A percentile compares a stretch with the other conserved stretches of the same genome.
phyloP scores from a whole-genome alignment of 768 basidiomycete species.

The Gautieria morchelliformis region DNA sequence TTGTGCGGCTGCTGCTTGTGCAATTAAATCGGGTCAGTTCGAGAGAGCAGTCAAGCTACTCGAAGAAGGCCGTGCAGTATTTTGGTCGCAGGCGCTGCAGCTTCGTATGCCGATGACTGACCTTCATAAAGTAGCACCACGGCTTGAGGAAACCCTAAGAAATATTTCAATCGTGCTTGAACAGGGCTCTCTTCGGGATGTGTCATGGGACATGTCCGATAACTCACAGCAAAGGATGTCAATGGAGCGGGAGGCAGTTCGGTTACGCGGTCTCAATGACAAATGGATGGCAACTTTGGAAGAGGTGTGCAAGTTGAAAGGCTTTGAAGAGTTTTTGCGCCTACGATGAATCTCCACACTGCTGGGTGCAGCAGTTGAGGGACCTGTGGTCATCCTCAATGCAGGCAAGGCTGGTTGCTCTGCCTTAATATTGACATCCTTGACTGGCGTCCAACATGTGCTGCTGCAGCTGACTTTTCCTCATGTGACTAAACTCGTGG shows the following conservation, averaged over 20 bases:
- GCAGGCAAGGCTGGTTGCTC: conserved; percentile 8
- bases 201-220: background rate
- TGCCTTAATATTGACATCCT: conserved; percentile 12
- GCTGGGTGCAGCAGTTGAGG: too few species aligned
- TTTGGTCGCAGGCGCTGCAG: conserved; percentile 24
- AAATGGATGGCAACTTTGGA: conserved; percentile 19
- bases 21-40: conserved; percentile 15
- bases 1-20: conserved; percentile 19
- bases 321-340: too few species aligned
- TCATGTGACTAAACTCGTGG: background rate
- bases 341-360: too few species aligned
- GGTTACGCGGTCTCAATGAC: conserved; percentile 14
- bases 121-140: background rate
- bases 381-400: too few species aligned
- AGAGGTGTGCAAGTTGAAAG: too few species aligned
- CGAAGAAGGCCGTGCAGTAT: conserved; percentile 23
- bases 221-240: background rate
- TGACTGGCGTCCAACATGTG: conserved; percentile 7
- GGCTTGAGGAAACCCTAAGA: background rate
- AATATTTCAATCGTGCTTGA: background rate
- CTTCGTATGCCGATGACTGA: conserved; percentile 13
- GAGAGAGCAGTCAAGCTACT: conserved; percentile 20
- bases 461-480: conserved; percentile 1
- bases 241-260: too few species aligned
- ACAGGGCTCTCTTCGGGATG: background rate